phyloP scores from a whole-genome alignment of 2,329 filamentous ascomycete genomes.

The Dryadomyces quercus-mongolicae region DNA sequence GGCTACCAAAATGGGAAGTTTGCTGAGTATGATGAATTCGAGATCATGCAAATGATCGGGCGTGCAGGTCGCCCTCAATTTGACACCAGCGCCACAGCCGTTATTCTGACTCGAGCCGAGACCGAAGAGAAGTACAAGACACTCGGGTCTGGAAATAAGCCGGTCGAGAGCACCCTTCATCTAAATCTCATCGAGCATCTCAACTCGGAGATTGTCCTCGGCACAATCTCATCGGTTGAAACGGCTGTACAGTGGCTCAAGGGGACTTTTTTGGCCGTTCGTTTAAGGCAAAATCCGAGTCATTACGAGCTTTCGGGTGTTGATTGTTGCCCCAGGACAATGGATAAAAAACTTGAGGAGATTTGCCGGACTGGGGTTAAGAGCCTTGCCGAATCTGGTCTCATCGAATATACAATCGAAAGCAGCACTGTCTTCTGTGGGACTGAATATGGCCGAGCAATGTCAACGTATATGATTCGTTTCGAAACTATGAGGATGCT shows the following conservation, averaged over 20 bases:
- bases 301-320: constrained; percentile 56
- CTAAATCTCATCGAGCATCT: constrained; percentile 70
- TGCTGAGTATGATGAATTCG: constrained; percentile 68
- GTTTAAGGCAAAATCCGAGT: constrained; percentile 56
- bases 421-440: constrained; percentile 37
- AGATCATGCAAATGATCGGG: constrained; percentile 85
- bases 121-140: constrained; percentile 56
- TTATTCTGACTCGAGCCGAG: constrained; percentile 64
- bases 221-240: constrained; percentile 52
- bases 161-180: constrained; percentile 68
- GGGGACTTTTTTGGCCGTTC: constrained; percentile 67
- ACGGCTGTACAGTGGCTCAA: constrained; percentile 63
- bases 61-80: constrained; percentile 77
- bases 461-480: constrained; percentile 72
- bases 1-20: constrained; percentile 46
- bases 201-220: constrained; percentile 71
- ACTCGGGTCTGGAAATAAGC: constrained; percentile 61
- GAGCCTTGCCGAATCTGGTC: constrained; percentile 45
- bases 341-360: constrained; percentile 53
- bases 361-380: constrained; percentile 60
- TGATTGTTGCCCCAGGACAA: constrained; percentile 30
- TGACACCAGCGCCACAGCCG: constrained; percentile 60
- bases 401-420: constrained; percentile 29
- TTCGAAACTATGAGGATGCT: constrained; percentile 70
- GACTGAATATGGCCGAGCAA: constrained; percentile 65